Base-by-base conservation (phyloP, 257 asterid genomes). In the Agastache rugosa region DNA sequence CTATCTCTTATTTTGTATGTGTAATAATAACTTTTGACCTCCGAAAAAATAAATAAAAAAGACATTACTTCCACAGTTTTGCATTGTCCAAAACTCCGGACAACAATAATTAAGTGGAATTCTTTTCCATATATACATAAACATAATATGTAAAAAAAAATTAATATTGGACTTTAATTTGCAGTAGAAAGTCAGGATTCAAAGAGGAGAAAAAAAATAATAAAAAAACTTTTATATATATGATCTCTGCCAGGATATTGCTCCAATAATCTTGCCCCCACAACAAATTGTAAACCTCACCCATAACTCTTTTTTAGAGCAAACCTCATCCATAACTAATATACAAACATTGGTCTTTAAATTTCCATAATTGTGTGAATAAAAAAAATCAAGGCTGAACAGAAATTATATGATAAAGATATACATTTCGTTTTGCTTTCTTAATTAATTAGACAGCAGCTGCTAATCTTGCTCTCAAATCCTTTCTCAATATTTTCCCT, bases 401-500 rank as follows among this genome's bases (percentile, higher is more conserved):
- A 14, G 0, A 17, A 44, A 0, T 15, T 65, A 65, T 44, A 65
- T 44, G 10, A 44, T 44, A 22, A 22, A 6, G 25, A 62, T 34
- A 42, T 64, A n/a, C n/a, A 20, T 42, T 12, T 22, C 7, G 23
- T 15, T 66, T 23, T 23, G 15, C 15, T 9, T 69, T 22, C 20
- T 42, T 73, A 73, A 39, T 76, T n/a, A n/a, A n/a, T 80, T 51
- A 73, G 63, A 65, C 85, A 20, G 82, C 84, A 2, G 90, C 84
- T 2, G 93, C 92, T 45, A 90, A 76, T 82, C 83, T 90, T 66
- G 94, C 92, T 84, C 97, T 87, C 79, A 92, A 82, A 29, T 92
- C 96, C 85, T 92, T 92, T 35, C 98, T 88, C 86, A 92, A 79
- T 75, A 92, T 92, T 35, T 92, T 92, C 17, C 98, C 98, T 0